Conservation (phyloP, 805 yeast genomes). For the Blastobotrys attinorum region DNA sequence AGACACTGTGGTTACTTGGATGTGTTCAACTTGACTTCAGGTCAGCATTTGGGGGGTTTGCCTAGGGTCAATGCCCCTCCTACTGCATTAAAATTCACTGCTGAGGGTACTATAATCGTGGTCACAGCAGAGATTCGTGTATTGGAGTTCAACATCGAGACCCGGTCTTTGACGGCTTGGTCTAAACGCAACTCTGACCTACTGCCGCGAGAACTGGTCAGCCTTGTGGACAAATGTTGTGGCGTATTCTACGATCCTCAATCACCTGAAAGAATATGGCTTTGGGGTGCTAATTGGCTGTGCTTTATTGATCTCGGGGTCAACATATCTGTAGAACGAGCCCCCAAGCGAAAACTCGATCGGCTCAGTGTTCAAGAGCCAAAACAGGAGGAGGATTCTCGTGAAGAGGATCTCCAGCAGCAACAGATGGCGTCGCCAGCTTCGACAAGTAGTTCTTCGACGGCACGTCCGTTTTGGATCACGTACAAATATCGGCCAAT, state of each 20-base stretch:
- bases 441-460: slow-evolving; percentile 18
- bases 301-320: slow-evolving; percentile 59
- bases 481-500: slow-evolving; percentile 70
- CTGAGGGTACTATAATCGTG: slow-evolving; percentile 45
- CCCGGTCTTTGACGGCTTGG: slow-evolving; percentile 56
- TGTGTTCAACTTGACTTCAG: slow-evolving; percentile 28
- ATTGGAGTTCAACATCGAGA: slow-evolving; percentile 50
- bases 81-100: slow-evolving; percentile 52
- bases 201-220: slow-evolving; percentile 56
- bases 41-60: slow-evolving; percentile 32
- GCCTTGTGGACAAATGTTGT: slow-evolving; percentile 56
- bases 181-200: slow-evolving; percentile 66
- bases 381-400: slow-evolving; percentile 19
- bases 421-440: slow-evolving; percentile 2
- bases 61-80: slow-evolving; percentile 55
- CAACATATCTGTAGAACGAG: slow-evolving; percentile 42
- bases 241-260: slow-evolving; percentile 54
- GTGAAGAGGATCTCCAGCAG: slow-evolving; percentile 18
- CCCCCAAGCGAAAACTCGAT: slow-evolving; percentile 35
- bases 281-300: slow-evolving; percentile 83
- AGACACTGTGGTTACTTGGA: slow-evolving; percentile 64
- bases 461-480: slow-evolving; percentile 55
- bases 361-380: slow-evolving; percentile 33
- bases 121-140: slow-evolving; percentile 69
- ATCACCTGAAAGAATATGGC: slow-evolving; percentile 51